phyloP scores from a whole-genome alignment of 139 green algal species.

The Desmodesmus armatus region DNA sequence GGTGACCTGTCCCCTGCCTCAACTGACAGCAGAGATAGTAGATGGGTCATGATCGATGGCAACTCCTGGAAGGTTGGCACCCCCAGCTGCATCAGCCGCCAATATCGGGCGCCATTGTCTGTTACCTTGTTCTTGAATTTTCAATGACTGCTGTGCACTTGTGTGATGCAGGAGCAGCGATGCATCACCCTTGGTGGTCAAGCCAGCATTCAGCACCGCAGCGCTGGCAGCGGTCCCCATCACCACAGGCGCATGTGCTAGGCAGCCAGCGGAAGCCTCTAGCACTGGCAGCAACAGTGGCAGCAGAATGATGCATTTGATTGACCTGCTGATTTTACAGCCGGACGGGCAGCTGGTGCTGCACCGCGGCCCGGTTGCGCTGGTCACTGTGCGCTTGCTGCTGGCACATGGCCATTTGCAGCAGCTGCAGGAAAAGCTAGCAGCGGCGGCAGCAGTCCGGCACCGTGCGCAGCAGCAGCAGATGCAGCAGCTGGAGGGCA shows the following conservation, averaged over 20 bases:
- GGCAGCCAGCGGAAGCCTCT: conserved; percentile 11
- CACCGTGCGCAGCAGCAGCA: neutral
- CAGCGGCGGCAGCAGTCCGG: neutral
- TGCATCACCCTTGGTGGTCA: neutral
- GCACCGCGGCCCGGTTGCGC: conserved; percentile 46
- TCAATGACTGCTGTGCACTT: too few species aligned
- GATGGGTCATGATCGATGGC: too few species aligned
- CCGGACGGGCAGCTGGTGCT: conserved; percentile 56
- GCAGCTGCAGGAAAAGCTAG: neutral
- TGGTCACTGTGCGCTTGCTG: conserved; percentile 43
- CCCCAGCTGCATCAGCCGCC: too few species aligned
- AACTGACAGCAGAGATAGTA: too few species aligned
- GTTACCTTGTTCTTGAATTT: too few species aligned
- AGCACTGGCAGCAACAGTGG: neutral
- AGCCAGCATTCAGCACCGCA: conserved; percentile 43
- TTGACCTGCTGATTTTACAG: conserved; percentile 72
- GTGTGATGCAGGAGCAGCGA: too few species aligned
- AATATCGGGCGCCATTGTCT: too few species aligned
- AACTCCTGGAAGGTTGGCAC: too few species aligned
- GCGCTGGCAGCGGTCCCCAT: conserved; percentile 59
- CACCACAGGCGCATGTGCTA: conserved; percentile 26
- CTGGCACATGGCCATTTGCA: neutral
- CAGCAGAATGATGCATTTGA: conserved; percentile 17
- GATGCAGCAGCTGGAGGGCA: neutral
- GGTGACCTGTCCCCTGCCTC: too few species aligned